Evolutionary conservation across 2,329 filamentous ascomycete genomes (phyloP).

Genomic region (Alternaria sp.): DNA sequence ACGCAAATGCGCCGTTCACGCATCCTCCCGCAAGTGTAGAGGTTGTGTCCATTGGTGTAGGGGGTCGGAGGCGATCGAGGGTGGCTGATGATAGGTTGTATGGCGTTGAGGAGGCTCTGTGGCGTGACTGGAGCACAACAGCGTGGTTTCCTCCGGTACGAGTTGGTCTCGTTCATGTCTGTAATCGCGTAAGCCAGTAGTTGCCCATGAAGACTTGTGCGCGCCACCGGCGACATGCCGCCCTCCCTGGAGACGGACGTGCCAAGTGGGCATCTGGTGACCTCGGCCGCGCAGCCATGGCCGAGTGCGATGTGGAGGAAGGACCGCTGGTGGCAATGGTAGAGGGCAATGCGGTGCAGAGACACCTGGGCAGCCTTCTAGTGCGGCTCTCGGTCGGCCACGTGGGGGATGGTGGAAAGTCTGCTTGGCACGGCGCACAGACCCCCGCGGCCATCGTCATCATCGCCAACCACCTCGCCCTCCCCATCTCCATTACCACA

Average conservation of each 20-base stretch:
- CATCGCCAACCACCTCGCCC: background rate
- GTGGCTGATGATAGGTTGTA: background rate
- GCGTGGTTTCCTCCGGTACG: background rate
- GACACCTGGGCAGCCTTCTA: background rate
- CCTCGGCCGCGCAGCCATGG: background rate
- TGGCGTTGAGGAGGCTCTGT: background rate
- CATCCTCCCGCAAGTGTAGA: background rate
- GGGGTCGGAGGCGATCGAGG: background rate
- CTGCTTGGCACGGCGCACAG: background rate
- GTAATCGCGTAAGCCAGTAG: background rate
- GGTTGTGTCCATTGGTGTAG: background rate
- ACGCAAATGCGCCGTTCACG: background rate
- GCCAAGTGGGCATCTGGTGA: background rate
- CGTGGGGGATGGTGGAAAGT: background rate
- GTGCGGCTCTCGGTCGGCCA: background rate
- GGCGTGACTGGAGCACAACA: background rate
- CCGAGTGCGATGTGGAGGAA: background rate
- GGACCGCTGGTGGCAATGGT: background rate
- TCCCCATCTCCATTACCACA: background rate
- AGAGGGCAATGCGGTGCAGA: background rate
- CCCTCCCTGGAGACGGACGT: too few species aligned
- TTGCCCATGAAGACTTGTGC: background rate
- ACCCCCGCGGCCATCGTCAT: background rate
- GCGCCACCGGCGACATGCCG: too few species aligned
- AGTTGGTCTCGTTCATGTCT: background rate